phyloP scores from a whole-genome alignment of 768 basidiomycete genomes.

The Gymnopilus dilepis region DNA sequence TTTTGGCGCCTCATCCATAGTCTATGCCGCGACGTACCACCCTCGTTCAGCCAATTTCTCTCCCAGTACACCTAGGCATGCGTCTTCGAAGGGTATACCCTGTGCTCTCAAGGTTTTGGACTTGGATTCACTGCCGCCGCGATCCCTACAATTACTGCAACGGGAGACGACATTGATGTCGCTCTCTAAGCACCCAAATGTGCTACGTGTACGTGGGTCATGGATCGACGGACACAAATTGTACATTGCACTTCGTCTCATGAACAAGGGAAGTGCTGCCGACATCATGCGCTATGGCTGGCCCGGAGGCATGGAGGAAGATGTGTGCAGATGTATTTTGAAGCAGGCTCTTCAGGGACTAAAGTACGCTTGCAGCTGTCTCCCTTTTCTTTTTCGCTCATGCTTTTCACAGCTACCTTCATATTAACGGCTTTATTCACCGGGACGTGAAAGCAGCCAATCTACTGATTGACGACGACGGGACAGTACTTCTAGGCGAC shows the following conservation, averaged over 20 bases:
- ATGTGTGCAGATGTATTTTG: slow-evolving; percentile 83
- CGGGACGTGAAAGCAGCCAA: slow-evolving; percentile 95
- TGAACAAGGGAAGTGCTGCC: slow-evolving; percentile 87
- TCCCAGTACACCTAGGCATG: slow-evolving; percentile 17
- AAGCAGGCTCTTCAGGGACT: slow-evolving; percentile 89
- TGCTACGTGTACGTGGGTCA: slow-evolving; percentile 87
- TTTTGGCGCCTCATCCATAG: slow-evolving; percentile 91
- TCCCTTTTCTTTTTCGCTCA: not conserved
- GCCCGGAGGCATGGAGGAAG: slow-evolving; percentile 91
- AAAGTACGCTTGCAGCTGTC: slow-evolving; percentile 54
- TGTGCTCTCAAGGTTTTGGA: slow-evolving; percentile 92
- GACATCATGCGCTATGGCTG: slow-evolving; percentile 86
- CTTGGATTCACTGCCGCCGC: slow-evolving; percentile 76
- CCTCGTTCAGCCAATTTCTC: slow-evolving; percentile 26
- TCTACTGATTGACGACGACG: slow-evolving; percentile 88
- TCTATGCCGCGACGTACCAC: slow-evolving; percentile 77
- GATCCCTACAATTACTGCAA: slow-evolving; percentile 73
- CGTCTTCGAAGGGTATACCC: slow-evolving; percentile 43
- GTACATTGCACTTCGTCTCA: slow-evolving; percentile 85
- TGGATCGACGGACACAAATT: slow-evolving; percentile 88
- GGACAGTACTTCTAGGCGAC: slow-evolving; percentile 90
- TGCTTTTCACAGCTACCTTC: slow-evolving; percentile 68
- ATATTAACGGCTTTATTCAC: slow-evolving; percentile 90
- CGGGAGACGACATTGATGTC: slow-evolving; percentile 93
- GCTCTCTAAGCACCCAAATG: slow-evolving; percentile 91